phyloP scores from a whole-genome alignment of 2,329 filamentous ascomycete species.

The Neopestalotiopsis clavispora region DNA sequence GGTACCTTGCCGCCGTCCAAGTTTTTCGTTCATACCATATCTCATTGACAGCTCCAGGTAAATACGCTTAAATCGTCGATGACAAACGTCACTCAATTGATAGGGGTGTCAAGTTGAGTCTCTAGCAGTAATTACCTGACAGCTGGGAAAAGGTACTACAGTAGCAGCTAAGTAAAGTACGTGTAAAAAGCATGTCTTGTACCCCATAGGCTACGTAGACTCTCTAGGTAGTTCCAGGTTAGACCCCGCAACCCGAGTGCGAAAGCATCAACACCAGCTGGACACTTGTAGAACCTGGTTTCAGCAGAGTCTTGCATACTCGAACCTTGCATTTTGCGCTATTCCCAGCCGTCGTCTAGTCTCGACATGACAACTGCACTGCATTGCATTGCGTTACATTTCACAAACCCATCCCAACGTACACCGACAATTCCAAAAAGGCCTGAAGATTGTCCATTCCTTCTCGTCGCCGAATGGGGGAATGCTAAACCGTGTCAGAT shows the following conservation, averaged over 20 bases:
- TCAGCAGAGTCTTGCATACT: conserved; percentile 1
- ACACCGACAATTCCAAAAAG: neutral
- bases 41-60: neutral
- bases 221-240: neutral
- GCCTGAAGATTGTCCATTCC: neutral
- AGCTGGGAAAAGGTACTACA: neutral
- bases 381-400: neutral
- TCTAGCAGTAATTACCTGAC: neutral
- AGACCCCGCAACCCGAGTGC: neutral
- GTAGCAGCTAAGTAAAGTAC: no score
- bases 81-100: neutral
- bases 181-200: neutral
- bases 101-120: neutral
- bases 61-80: neutral
- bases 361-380: neutral
- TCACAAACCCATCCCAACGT: neutral
- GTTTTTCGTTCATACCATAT: neutral
- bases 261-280: neutral
- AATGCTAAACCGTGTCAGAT: neutral
- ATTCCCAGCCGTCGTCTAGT: neutral
- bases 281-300: neutral
- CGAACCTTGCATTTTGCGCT: neutral
- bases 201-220: neutral
- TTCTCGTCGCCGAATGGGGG: neutral
- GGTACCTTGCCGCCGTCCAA: neutral